These are phyloP conservation scores for Glycine tomentella DNA, from an alignment of 306 rosid genomes.

Conservation along the genomic window DNA sequence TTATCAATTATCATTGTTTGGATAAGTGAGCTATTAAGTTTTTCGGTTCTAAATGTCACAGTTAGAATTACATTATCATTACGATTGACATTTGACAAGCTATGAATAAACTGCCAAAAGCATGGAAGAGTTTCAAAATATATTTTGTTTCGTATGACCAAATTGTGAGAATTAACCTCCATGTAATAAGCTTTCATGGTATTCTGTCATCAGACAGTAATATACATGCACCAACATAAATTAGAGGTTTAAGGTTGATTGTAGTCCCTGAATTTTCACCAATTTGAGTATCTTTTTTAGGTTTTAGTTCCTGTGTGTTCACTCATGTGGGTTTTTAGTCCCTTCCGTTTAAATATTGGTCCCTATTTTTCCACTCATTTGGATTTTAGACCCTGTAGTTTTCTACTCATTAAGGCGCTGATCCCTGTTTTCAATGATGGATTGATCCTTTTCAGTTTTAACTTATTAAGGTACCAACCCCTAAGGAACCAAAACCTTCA, in stretches of 20 bases:
- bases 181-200: conserved; percentile 9
- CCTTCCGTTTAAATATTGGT: neutral
- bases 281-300: neutral
- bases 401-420: neutral
- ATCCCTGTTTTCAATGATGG: neutral
- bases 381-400: neutral
- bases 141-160: conserved; percentile 24
- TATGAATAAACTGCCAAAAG: conserved; percentile 19
- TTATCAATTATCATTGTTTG: conserved; percentile 39
- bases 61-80: neutral
- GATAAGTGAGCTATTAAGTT: conserved; percentile 32
- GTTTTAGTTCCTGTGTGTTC: neutral
- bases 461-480: neutral
- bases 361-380: neutral
- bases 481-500: neutral
- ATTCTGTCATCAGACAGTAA: neutral
- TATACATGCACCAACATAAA: neutral
- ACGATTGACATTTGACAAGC: conserved; percentile 10
- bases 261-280: neutral
- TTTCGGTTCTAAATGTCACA: conserved; percentile 10
- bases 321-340: conserved; percentile 3
- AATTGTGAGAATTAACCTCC: conserved; percentile 27
- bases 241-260: neutral
- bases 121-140: neutral
- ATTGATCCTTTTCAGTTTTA: neutral